phyloP scores from a whole-genome alignment of 2,329 filamentous ascomycete species.

The Trichoderma citrinoviride region DNA sequence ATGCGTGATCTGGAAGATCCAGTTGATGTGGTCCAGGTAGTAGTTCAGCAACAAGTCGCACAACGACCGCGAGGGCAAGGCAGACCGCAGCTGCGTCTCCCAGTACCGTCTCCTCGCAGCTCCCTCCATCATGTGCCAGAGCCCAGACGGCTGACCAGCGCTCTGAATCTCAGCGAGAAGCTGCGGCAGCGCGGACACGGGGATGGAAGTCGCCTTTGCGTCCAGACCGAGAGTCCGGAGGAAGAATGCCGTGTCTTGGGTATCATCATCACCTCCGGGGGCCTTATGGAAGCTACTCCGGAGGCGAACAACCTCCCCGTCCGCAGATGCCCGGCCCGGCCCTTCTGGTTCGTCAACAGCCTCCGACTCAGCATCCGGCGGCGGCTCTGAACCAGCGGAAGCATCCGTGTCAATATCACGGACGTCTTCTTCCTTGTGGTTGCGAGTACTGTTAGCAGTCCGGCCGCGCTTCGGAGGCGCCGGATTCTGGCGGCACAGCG shows the following conservation, averaged over 20 bases:
- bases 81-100: slow-evolving; percentile 22
- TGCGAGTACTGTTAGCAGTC: neutral
- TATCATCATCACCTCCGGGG: neutral
- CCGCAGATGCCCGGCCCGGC: neutral
- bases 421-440: neutral
- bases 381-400: neutral
- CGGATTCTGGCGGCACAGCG: slow-evolving; percentile 33
- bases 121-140: slow-evolving; percentile 18
- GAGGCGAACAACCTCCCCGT: neutral
- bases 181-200: slow-evolving; percentile 11
- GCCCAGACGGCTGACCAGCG: neutral
- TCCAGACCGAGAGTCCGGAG: slow-evolving; percentile 1
- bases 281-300: neutral
- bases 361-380: neutral
- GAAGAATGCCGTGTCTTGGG: neutral
- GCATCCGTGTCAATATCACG: neutral
- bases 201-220: neutral
- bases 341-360: neutral
- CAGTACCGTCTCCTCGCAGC: slow-evolving; percentile 18
- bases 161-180: slow-evolving; percentile 19
- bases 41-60: slow-evolving; percentile 32
- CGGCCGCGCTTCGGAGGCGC: slow-evolving; percentile 17
- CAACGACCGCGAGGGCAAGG: slow-evolving; percentile 23
- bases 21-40: slow-evolving; percentile 34
- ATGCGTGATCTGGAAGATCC: slow-evolving; percentile 30